These are phyloP conservation scores for Erodium maritimum DNA, from an alignment of 345 rosid species.

Conservation along the genomic window DNA sequence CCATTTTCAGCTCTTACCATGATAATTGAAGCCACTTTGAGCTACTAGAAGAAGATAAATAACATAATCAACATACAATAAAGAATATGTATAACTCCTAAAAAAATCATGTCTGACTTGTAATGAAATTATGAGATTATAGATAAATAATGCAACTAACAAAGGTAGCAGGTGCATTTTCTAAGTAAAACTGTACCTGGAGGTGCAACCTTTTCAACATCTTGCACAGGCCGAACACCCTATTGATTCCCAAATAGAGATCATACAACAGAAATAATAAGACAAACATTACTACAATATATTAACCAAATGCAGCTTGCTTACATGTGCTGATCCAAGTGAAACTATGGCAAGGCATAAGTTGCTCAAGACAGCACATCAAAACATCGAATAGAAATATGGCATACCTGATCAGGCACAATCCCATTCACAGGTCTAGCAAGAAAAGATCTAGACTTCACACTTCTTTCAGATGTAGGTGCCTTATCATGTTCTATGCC, in stretches of 20 bases:
- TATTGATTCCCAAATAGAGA: constrained; percentile 15
- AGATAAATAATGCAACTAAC: neutral
- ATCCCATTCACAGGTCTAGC: constrained; percentile 83
- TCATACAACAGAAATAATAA: constrained; percentile 2
- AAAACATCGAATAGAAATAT: neutral
- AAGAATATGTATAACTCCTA: too few species aligned
- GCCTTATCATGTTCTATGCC: constrained; percentile 66
- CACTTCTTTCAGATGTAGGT: constrained; percentile 52
- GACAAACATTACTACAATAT: too few species aligned
- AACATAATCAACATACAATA: too few species aligned
- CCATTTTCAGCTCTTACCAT: too few species aligned
- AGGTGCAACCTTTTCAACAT: constrained; percentile 50
- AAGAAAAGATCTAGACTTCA: constrained; percentile 65
- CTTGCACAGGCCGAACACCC: constrained; percentile 48
- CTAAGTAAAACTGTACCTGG: constrained; percentile 36
- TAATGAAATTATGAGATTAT: too few species aligned
- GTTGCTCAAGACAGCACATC: neutral
- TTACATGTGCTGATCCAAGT: too few species aligned
- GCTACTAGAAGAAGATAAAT: neutral
- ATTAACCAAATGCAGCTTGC: neutral
- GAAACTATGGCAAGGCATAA: neutral
- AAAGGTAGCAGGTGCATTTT: neutral
- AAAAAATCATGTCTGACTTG: too few species aligned
- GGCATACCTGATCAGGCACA: constrained; percentile 70
- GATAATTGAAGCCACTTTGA: neutral